Conservation (phyloP, 495 filamentous ascomycete genomes). For the Paragyromitra xinjiangensis region DNA sequence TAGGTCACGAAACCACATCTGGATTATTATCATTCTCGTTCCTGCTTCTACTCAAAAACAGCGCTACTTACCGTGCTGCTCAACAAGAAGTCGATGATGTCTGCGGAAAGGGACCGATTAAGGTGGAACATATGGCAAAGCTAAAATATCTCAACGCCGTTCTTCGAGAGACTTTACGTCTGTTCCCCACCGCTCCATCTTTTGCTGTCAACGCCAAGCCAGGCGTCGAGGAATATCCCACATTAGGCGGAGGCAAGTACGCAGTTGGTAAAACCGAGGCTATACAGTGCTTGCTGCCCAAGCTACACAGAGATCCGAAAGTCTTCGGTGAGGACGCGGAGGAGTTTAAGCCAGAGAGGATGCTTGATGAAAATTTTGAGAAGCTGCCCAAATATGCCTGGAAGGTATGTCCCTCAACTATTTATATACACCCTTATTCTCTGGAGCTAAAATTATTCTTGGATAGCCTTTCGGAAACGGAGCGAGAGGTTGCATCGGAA, state of each 20-base stretch:
- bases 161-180: slow-evolving; percentile 75
- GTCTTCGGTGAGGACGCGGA: slow-evolving; percentile 66
- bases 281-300: slow-evolving; percentile 65
- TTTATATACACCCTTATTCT: background rate
- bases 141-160: slow-evolving; percentile 64
- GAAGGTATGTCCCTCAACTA: slow-evolving; percentile 61
- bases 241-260: slow-evolving; percentile 74
- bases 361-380: slow-evolving; percentile 70
- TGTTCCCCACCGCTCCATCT: slow-evolving; percentile 70
- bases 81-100: slow-evolving; percentile 75
- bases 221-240: slow-evolving; percentile 62
- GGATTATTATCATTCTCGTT: slow-evolving; percentile 67
- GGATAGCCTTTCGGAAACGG: slow-evolving; percentile 67
- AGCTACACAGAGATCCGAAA: slow-evolving; percentile 63
- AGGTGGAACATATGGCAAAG: slow-evolving; percentile 72
- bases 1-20: slow-evolving; percentile 78
- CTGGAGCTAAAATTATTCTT: slow-evolving; percentile 31
- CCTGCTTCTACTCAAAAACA: slow-evolving; percentile 70
- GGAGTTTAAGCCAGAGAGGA: slow-evolving; percentile 70
- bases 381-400: slow-evolving; percentile 65
- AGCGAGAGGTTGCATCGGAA: slow-evolving; percentile 64
- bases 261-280: slow-evolving; percentile 66
- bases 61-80: slow-evolving; percentile 67
- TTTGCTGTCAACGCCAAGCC: slow-evolving; percentile 61
- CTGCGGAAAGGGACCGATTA: slow-evolving; percentile 70